Conservation (phyloP, 768 basidiomycete genomes). For the Omphalotus guepiniiformis region DNA sequence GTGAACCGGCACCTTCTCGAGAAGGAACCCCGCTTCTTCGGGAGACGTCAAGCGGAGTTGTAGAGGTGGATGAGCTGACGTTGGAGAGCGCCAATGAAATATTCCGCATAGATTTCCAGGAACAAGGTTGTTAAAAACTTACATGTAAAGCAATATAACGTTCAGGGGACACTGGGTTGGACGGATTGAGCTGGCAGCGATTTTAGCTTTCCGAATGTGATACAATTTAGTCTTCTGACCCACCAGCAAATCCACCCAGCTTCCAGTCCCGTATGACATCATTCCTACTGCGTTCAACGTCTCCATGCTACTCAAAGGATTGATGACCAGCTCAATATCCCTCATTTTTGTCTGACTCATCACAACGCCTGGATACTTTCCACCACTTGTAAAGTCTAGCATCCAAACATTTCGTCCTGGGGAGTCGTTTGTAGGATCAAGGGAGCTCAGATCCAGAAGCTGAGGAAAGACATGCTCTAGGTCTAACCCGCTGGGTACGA, state of each 20-base stretch:
- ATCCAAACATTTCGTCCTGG: slow-evolving; percentile 49
- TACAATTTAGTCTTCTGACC: slow-evolving; percentile 15
- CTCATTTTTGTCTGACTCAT: slow-evolving; percentile 72
- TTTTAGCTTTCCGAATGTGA: neutral
- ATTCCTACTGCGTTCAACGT: slow-evolving; percentile 36
- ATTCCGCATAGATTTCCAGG: neutral
- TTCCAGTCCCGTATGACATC: slow-evolving; percentile 45
- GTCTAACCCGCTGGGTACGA: slow-evolving; percentile 39
- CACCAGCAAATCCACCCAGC: slow-evolving; percentile 68
- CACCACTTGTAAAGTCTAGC: slow-evolving; percentile 65
- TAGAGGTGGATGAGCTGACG: slow-evolving; percentile 63
- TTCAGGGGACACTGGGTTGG: slow-evolving; percentile 44
- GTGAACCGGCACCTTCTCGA: slow-evolving; percentile 68
- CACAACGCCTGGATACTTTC: slow-evolving; percentile 52
- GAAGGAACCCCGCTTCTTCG: slow-evolving; percentile 70
- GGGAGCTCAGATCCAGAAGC: slow-evolving; percentile 20
- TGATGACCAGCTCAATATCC: slow-evolving; percentile 63
- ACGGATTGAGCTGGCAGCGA: slow-evolving; percentile 49
- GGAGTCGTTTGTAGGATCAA: slow-evolving; percentile 11
- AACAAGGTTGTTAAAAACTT: slow-evolving; percentile 18
- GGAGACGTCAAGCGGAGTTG: slow-evolving; percentile 63
- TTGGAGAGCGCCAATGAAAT: slow-evolving; percentile 54
- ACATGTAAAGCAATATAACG: slow-evolving; percentile 69
- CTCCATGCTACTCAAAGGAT: slow-evolving; percentile 48
- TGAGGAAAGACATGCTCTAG: slow-evolving; percentile 53